Conservation (phyloP, 805 yeast species). For the Maudiozyma serrabonitensis region DNA sequence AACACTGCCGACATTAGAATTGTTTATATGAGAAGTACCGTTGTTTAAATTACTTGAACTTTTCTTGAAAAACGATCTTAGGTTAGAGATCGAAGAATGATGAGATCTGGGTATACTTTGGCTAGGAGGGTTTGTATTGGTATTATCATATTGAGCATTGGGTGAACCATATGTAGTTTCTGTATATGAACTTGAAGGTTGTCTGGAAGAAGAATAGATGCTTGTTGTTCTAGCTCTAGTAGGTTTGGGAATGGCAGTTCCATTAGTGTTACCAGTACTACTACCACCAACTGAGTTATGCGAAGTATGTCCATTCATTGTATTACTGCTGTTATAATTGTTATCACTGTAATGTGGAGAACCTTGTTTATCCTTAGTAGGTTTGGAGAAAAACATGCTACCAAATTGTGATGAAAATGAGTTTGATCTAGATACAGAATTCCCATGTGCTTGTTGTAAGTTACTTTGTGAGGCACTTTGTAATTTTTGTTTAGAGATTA, state of each 20-base stretch:
- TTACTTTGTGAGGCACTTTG: conserved; percentile 24
- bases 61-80: conserved; percentile 62
- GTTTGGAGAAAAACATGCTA: conserved; percentile 27
- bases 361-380: conserved; percentile 11
- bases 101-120: conserved; percentile 38
- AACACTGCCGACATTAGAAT: background rate
- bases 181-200: conserved; percentile 18
- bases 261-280: background rate
- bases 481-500: conserved; percentile 64
- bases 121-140: conserved; percentile 30
- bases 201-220: conserved; percentile 29
- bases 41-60: conserved; percentile 6
- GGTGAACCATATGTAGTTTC: conserved; percentile 23
- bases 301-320: background rate
- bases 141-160: conserved; percentile 26
- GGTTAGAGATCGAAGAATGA: conserved; percentile 72
- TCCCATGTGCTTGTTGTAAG: conserved; percentile 6
- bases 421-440: conserved; percentile 24
- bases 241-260: conserved; percentile 30
- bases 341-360: background rate
- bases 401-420: conserved; percentile 30
- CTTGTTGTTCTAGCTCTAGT: conserved; percentile 27
- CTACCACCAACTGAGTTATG: background rate
- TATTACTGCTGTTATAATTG: background rate
- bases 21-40: background rate